Base-by-base conservation (phyloP, 805 yeast species). In the Saturnispora serradocipensis region DNA sequence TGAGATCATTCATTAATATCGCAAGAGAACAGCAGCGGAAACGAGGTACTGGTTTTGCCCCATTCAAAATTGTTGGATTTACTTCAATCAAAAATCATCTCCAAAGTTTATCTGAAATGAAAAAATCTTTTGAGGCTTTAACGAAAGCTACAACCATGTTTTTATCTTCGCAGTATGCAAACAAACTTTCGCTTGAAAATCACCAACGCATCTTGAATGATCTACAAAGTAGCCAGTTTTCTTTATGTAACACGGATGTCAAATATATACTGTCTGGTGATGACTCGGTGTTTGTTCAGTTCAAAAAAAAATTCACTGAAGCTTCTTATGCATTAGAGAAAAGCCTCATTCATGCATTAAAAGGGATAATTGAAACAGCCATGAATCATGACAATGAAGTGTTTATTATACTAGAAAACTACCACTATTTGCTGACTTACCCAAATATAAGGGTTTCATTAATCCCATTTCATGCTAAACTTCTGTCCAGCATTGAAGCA, bases 21-120 rank as follows among this genome's bases (percentile, higher is more conserved):
- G 78, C 88, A 0, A 75, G 97, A 51, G 97, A 90, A 54, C 65
- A 86, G 3, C 71, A 86, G 40, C 72, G 97, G 56, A 86, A 82
- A 58, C 68, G 93, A 43, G 79, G 81, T 8, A 91, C 86, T 50
- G 81, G 80, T 53, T 84, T 84, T 60, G 74, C 84, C 13, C 76
- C 82, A 22, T 77, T 88, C 20, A 78, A 81, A 52, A 71, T 88
- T 9, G 70, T 69, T n/a, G 73, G 80, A 8, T 67, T 74, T 2
- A 58, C 56, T 7, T 16, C 22, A 22, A 16, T 55, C 2, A 43
- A 46, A 28, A 36, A 24, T 24, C 9, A 16, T 5, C 5, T 55
- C 8, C 11, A 16, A 3, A 36, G 43, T 24, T 25, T 55, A 1
- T 34, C 43, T 27, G 43, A 42, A 2, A 25, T 43, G 3, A 49